phyloP scores from a whole-genome alignment of 202 grass and related monocot species.

The Panicum hallii region DNA sequence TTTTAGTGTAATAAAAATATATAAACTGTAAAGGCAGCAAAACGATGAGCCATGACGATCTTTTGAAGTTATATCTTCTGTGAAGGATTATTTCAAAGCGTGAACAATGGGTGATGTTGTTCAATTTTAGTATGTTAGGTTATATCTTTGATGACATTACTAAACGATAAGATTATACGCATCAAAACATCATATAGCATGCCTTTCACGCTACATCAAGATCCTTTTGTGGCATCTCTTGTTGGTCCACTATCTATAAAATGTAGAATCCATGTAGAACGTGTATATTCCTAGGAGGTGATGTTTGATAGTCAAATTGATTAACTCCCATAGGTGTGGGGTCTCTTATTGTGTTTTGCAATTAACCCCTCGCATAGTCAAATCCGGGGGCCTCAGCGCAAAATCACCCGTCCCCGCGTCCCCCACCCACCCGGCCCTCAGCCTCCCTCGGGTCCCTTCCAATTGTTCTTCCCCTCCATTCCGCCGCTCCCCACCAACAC shows the following conservation, averaged over 20 bases:
- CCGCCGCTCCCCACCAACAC: neutral
- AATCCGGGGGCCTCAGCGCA: neutral
- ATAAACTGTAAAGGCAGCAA: too few species aligned
- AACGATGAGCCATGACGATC: too few species aligned
- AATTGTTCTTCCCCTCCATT: neutral
- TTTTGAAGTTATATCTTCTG: too few species aligned
- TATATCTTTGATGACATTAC: neutral
- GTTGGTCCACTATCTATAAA: rapidly evolving
- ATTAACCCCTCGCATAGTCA: neutral
- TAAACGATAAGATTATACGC: neutral
- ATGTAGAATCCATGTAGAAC: neutral
- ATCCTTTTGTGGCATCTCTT: neutral
- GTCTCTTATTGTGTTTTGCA: neutral
- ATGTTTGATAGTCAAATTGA: neutral
- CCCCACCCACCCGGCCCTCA: neutral
- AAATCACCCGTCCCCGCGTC: neutral
- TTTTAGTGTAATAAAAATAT: too few species aligned
- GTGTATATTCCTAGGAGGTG: neutral
- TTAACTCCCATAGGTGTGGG: neutral
- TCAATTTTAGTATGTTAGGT: too few species aligned
- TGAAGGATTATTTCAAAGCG: too few species aligned
- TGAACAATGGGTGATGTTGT: rapidly evolving
- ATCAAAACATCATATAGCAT: neutral
- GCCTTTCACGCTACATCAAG: neutral
- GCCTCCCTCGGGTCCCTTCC: neutral